Conservation (phyloP, 495 filamentous ascomycete species). For the Neurospora terricola region DNA sequence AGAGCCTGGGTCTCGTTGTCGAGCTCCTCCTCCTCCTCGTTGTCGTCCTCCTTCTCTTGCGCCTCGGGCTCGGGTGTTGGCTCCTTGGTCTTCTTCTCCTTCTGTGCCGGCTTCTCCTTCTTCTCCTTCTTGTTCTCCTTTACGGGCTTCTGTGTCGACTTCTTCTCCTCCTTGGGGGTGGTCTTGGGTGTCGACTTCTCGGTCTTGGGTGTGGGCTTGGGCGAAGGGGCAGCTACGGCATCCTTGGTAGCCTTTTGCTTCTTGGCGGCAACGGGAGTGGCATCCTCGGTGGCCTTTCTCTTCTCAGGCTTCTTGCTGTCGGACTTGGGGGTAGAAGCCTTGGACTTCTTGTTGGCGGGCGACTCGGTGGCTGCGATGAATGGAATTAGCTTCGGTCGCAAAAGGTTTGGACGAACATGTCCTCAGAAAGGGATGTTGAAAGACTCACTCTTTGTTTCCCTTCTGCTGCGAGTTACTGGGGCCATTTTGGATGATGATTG, state of each 20-base stretch:
- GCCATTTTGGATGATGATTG: constrained; percentile 44
- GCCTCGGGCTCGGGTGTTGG: constrained; percentile 7
- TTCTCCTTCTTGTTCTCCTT: constrained; percentile 19
- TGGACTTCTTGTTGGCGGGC: constrained; percentile 50
- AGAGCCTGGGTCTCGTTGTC: constrained; percentile 43
- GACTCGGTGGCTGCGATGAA: constrained; percentile 38
- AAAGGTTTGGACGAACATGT: not conserved
- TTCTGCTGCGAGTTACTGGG: constrained; percentile 57
- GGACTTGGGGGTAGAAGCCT: constrained; percentile 23
- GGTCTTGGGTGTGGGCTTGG: constrained; percentile 14
- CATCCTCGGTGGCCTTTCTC: constrained; percentile 39
- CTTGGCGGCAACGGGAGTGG: constrained; percentile 33
- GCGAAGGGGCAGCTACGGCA: constrained; percentile 12
- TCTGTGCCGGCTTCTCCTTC: constrained; percentile 12
- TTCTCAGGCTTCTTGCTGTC: constrained; percentile 29
- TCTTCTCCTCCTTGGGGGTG: constrained; percentile 17
- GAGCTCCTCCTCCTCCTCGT: constrained; percentile 31
- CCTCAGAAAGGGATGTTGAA: not conserved
- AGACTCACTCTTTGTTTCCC: constrained; percentile 56
- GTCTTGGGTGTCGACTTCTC: constrained; percentile 14
- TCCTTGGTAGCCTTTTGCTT: constrained; percentile 24
- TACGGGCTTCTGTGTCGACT: constrained; percentile 18
- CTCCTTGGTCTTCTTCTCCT: constrained; percentile 24
- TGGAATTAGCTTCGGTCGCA: constrained; percentile 16
- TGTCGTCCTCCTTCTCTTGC: constrained; percentile 17